Conservation (phyloP, 495 filamentous ascomycete genomes). For the Melanomma pulvis-pyrius region DNA sequence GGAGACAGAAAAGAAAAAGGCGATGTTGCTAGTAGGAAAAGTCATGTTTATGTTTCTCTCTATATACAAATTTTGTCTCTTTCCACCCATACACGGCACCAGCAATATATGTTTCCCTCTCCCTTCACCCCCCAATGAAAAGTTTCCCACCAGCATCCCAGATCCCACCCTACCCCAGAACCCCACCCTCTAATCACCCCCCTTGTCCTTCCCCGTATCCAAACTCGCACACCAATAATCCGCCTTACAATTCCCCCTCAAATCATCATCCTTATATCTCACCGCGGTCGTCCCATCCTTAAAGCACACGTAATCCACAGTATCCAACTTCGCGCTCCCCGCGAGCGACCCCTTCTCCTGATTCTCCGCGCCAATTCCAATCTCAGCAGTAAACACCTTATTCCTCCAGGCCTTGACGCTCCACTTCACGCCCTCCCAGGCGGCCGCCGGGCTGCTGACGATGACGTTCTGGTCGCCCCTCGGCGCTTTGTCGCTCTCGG, state of each 20-base stretch:
- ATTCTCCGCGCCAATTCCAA: not conserved
- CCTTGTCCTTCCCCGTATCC: not conserved
- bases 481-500: slow-evolving; percentile 1
- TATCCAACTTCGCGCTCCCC: slow-evolving; percentile 5
- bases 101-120: no score
- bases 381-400: slow-evolving; percentile 6
- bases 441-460: slow-evolving; percentile 2
- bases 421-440: slow-evolving; percentile 21
- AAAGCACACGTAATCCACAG: slow-evolving; percentile 9
- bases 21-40: no score
- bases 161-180: no score
- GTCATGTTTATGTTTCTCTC: no score
- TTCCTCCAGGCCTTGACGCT: slow-evolving; percentile 10
- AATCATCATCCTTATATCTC: slow-evolving; percentile 13
- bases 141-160: no score
- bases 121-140: no score
- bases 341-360: not conserved
- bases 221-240: slow-evolving; percentile 23
- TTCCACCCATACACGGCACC: no score
- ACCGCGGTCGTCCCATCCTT: slow-evolving; percentile 14
- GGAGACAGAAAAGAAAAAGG: no score
- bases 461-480: not conserved
- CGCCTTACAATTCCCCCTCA: slow-evolving; percentile 18
- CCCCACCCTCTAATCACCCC: no score
- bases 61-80: no score